Evolutionary conservation across 176 grass and related monocot genomes (phyloP), one percentile per base, ranked within the genome.

Genomic region (Cocos nucifera): DNA sequence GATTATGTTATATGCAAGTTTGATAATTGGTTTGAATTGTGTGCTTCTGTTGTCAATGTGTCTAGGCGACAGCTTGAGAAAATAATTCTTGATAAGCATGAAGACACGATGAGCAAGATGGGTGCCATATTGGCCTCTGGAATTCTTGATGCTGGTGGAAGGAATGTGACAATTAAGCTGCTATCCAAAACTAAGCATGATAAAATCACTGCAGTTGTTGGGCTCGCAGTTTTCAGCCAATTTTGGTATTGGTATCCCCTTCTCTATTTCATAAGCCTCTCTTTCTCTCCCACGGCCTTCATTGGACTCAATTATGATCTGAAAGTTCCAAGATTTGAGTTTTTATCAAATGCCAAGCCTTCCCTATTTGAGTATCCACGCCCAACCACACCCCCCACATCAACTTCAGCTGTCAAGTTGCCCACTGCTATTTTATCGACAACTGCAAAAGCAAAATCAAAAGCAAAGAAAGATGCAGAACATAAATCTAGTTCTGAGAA

Each of bases 241-340:
- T 99, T 99, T 79, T 99, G 94, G 94, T 99, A 99, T 69, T 99
- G 94, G 94, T 93, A 99, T 67, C 94, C 94, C 6, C 94, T 99
- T 26, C 28, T 89, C 49, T 93, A 99, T 65, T 99, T 99, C 62
- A 82, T 99, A 59, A 92, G 84, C 82, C 44, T 99, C 49, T 73
- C 94, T 68, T 99, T 99, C 77, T 93, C 94, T 8, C 88, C 78
- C 25, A 99, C 94, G 22, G 81, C 94, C 49, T 79, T 99, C 35
- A 85, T 99, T 29, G 94, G 94, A 28, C 88, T 99, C 68, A 99
- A 99, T 65, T 86, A 83, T 70, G 85, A 89, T 63, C 74, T 99
- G 57, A 92, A 98, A 75, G 85, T 99, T 20, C 94, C 94, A 1
- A 99, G 83, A 74, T 99, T 99, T 69, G 94, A 99, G 39, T 93